Percentiles rank a stretch among this genome's conserved stretches.
Conservation (phyloP, 2,329 filamentous ascomycete species). For the Geosmithia flava region DNA sequence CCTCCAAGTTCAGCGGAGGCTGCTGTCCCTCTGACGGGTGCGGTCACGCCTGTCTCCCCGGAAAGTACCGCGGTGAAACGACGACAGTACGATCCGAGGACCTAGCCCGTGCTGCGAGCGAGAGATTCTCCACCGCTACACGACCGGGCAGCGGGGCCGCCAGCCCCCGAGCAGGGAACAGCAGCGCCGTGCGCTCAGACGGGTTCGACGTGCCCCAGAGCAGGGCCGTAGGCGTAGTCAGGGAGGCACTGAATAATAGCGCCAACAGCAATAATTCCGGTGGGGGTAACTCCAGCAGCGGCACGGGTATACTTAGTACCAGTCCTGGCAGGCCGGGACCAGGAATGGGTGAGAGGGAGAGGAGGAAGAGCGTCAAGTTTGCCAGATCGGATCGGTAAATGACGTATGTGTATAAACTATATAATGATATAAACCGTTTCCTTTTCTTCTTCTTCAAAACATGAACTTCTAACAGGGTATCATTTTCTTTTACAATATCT, state of each 20-base stretch:
- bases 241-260: slow-evolving; percentile 33
- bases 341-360: slow-evolving; percentile 31
- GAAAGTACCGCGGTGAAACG: slow-evolving; percentile 38
- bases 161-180: slow-evolving; percentile 12
- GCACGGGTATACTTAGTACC: slow-evolving; percentile 31
- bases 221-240: slow-evolving; percentile 45
- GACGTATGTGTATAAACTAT: not conserved
- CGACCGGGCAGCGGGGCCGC: slow-evolving; percentile 6
- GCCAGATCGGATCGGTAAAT: slow-evolving; percentile 23
- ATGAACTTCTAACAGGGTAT: not conserved
- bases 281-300: slow-evolving; percentile 5
- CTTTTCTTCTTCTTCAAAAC: not conserved
- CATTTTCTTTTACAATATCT: not conserved
- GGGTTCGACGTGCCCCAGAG: slow-evolving; percentile 44
- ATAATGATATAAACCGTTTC: not conserved
- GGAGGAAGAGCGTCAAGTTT: slow-evolving; percentile 55
- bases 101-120: slow-evolving; percentile 29
- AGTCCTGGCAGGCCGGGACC: slow-evolving; percentile 29
- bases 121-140: slow-evolving; percentile 8
- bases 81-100: slow-evolving; percentile 35
- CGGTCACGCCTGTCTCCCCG: slow-evolving; percentile 49
- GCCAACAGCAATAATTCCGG: slow-evolving; percentile 8
- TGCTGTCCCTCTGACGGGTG: slow-evolving; percentile 55
- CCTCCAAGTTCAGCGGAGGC: slow-evolving; percentile 32
- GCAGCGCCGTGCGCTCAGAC: slow-evolving; percentile 27